Evolutionary conservation across 805 yeast genomes (phyloP).

Genomic region (Debaryomyces maramus): DNA sequence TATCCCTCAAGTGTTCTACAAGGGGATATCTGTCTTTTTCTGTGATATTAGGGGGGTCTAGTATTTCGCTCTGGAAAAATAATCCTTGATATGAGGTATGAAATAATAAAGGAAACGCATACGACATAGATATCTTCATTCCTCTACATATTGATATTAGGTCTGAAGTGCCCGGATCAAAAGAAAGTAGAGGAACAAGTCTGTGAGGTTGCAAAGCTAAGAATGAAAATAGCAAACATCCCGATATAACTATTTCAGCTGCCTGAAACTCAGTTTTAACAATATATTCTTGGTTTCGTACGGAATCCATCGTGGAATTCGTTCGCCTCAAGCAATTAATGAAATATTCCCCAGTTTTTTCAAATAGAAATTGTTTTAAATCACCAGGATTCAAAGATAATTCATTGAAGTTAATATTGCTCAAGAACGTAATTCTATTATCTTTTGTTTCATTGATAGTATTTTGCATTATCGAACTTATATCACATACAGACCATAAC

Average conservation of each 20-base stretch:
- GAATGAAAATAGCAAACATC: conserved; percentile 23
- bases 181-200: conserved; percentile 24
- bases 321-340: conserved; percentile 15
- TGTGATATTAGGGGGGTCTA: conserved; percentile 1
- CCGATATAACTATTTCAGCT: conserved; percentile 18
- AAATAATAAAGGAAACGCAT: conserved; percentile 9
- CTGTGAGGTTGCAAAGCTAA: conserved; percentile 28
- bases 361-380: conserved; percentile 10
- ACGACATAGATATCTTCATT: conserved; percentile 10
- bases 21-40: conserved; percentile 5
- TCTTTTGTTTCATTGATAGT: not conserved
- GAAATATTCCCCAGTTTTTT: conserved; percentile 25
- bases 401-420: not conserved
- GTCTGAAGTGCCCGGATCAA: conserved; percentile 17
- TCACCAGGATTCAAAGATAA: not conserved
- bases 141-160: conserved; percentile 21
- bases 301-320: conserved; percentile 7
- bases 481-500: conserved; percentile 18
- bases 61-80: conserved; percentile 4
- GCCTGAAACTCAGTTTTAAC: conserved; percentile 10
- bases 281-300: not conserved
- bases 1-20: conserved; percentile 5
- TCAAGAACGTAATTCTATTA: not conserved
- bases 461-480: not conserved
- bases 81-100: conserved; percentile 7